Percentiles rank a stretch among this genome's conserved stretches.
phyloP scores from a whole-genome alignment of 2,329 filamentous ascomycete genomes.

The Ascochyta clinopodiicola region DNA sequence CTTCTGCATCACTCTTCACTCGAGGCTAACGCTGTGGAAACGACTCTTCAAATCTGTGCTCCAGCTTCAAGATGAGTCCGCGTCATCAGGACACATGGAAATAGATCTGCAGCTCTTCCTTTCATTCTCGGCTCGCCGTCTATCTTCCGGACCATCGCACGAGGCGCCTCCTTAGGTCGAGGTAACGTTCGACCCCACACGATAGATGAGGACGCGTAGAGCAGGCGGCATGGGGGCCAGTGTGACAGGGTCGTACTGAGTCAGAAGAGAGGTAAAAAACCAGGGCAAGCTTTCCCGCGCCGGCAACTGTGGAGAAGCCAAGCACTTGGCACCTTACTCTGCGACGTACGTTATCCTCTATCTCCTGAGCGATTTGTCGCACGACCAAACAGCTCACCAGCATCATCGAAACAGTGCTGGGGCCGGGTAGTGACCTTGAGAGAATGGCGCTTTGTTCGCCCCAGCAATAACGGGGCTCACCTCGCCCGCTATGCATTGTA shows the following conservation, averaged over 20 bases:
- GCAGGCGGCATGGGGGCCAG: constrained; percentile 2
- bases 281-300: neutral
- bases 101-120: neutral
- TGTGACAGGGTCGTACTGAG: neutral
- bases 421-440: neutral
- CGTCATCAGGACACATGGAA: constrained; percentile 2
- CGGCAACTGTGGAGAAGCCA: constrained; percentile 6
- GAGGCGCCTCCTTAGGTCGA: neutral
- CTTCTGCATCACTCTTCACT: neutral
- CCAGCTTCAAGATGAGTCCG: constrained; percentile 1
- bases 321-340: constrained; percentile 11
- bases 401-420: constrained; percentile 11
- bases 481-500: neutral
- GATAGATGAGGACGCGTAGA: constrained; percentile 17
- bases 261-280: neutral
- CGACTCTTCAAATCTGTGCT: neutral
- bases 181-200: constrained; percentile 7
- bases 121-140: neutral
- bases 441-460: neutral
- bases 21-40: neutral
- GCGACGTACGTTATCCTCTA: neutral
- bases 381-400: constrained; percentile 3
- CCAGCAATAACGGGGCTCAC: neutral
- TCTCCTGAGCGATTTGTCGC: constrained; percentile 16
- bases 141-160: constrained; percentile 1